Base-by-base conservation (phyloP, 2,329 filamentous ascomycete species). In the Neurospora sp. region DNA sequence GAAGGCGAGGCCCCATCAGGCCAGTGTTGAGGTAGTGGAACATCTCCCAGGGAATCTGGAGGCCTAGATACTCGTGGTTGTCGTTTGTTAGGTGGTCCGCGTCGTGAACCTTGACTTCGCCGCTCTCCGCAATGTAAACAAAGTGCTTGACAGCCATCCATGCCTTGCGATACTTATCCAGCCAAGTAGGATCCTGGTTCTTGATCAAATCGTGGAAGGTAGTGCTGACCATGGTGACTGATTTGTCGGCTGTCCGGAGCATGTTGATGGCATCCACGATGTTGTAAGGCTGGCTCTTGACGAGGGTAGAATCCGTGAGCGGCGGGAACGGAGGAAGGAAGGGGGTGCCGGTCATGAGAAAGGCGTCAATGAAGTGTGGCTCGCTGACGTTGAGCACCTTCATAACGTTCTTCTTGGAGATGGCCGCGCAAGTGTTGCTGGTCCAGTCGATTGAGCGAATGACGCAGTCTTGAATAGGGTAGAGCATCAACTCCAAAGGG, bases 21-120 rank as follows among this genome's bases (percentile, higher is more conserved):
- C 93, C 96, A 68, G 87, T 90, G 71, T 93, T 93, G 67, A 97
- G 85, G 79, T 98, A 98, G 79, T 93, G 91, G 78, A 95, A 94
- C 19, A 98, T 84, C 80, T 99, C 96, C 52, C 93, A 89, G 0
- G 96, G 93, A 5, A 99, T 84, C 71, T 94, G 91, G 71, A 96
- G 88, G n/a, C 93, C 93, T 72, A 97, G 88, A 77, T 97, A 94
- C 76, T 95, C 90, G 77, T 96, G 92, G 74, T 96, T 90, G 78
- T 98, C 94, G 66, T 86, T 87, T 2, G 96, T 94, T 23, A 93
- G 87, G 69, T 88, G 85, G 8, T 92, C 90, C 69, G 85, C 86
- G 75, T 94, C 90, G 75, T 93, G 85, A 17, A 93, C 91, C 71
- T 88, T 87, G 67, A 97, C 86, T 76, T 91, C 89, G 52, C 96